A percentile compares a stretch with the other conserved stretches of the same genome.
These are phyloP conservation scores for Micractinium sp. DNA, from an alignment of 139 green algal species.

Conservation along the genomic window DNA sequence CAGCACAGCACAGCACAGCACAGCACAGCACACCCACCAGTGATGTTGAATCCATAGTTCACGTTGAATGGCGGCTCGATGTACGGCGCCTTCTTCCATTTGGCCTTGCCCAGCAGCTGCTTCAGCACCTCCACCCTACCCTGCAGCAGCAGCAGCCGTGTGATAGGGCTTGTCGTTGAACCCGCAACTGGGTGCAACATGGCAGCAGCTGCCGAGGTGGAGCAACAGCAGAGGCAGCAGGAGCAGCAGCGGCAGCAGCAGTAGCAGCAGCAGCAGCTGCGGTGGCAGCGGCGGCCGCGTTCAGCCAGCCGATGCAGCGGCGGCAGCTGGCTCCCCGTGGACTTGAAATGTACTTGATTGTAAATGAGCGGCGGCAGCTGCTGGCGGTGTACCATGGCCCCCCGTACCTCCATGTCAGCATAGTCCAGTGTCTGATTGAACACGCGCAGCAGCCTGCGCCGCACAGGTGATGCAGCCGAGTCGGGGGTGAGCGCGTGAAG, in stretches of 20 bases:
- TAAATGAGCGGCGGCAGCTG: no score
- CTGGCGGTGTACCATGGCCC: background rate
- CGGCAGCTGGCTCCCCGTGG: no score
- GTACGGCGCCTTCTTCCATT: background rate
- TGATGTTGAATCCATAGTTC: conserved; percentile 12
- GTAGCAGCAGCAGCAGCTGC: background rate
- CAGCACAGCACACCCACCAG: background rate
- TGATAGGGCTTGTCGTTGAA: no score
- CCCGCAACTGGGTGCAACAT: no score
- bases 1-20: background rate
- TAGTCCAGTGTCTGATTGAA: background rate
- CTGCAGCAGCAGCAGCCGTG: conserved; percentile 4
- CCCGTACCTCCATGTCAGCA: background rate
- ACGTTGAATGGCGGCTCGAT: conserved; percentile 1
- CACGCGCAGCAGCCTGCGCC: background rate
- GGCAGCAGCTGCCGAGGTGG: no score
- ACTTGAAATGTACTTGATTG: no score
- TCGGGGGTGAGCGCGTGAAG: no score
- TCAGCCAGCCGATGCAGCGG: no score
- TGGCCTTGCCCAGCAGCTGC: conserved; percentile 5
- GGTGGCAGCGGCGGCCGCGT: no score
- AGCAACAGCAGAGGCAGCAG: no score
- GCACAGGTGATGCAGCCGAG: background rate
- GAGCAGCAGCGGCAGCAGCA: background rate
- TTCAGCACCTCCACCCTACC: background rate